Conservation (phyloP, 2,329 filamentous ascomycete genomes). For the Capronia epimyces region DNA sequence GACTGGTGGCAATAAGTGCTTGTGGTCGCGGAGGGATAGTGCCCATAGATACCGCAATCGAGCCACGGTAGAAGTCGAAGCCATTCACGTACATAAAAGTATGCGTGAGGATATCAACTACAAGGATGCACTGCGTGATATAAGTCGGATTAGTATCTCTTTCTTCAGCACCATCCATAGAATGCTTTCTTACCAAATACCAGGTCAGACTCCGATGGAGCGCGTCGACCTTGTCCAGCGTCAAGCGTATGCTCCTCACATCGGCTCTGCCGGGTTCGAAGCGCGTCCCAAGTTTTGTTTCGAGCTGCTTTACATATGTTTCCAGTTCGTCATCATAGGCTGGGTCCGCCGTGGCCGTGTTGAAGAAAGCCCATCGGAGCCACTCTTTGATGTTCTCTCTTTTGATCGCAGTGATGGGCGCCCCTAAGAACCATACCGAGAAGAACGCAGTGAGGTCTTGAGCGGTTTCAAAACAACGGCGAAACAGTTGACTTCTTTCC, state of each 20-base stretch:
- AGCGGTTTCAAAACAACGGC: conserved; percentile 52
- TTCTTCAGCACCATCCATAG: background rate
- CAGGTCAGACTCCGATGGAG: conserved; percentile 59
- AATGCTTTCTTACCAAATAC: conserved; percentile 50
- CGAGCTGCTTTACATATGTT: conserved; percentile 50
- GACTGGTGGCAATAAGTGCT: conserved; percentile 5
- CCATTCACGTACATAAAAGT: conserved; percentile 7
- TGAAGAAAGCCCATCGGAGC: conserved; percentile 63
- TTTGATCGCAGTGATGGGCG: conserved; percentile 52
- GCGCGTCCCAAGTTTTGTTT: conserved; percentile 48
- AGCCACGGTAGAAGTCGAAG: conserved; percentile 18
- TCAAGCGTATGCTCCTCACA: conserved; percentile 57
- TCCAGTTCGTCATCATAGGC: conserved; percentile 52
- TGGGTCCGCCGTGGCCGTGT: conserved; percentile 31
- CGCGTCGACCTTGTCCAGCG: conserved; percentile 58
- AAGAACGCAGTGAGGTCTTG: conserved; percentile 54
- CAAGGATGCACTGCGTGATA: conserved; percentile 39
- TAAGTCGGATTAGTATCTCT: background rate
- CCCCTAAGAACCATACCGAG: conserved; percentile 61
- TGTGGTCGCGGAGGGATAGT: conserved; percentile 19
- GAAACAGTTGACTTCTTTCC: conserved; percentile 53
- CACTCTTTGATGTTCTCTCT: conserved; percentile 66
- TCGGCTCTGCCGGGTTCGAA: conserved; percentile 53
- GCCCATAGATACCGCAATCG: conserved; percentile 6
- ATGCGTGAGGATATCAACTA: conserved; percentile 37